Evolutionary conservation across 2,329 filamentous ascomycete genomes (phyloP).

Genomic region (Alternaria viburni): DNA sequence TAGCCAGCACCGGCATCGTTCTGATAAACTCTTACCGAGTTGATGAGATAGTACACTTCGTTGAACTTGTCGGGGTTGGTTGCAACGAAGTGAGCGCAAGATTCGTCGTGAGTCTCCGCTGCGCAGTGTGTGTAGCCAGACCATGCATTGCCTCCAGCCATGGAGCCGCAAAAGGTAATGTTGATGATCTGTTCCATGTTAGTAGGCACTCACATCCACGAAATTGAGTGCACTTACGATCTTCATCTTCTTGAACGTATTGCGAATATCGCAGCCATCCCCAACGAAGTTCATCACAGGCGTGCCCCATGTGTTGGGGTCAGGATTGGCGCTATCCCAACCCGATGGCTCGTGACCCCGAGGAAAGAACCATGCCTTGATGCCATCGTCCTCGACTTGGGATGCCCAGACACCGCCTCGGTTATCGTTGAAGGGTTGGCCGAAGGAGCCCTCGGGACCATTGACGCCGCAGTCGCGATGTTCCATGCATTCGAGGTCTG

Average conservation of each 20-base stretch:
- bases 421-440: slow-evolving; percentile 42
- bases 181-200: slow-evolving; percentile 48
- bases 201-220: background rate
- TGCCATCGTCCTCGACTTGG: slow-evolving; percentile 54
- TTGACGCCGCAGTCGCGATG: slow-evolving; percentile 18
- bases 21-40: slow-evolving; percentile 17
- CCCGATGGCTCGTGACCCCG: slow-evolving; percentile 54
- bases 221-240: slow-evolving; percentile 10
- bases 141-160: slow-evolving; percentile 58
- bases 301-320: slow-evolving; percentile 54
- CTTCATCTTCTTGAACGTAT: slow-evolving; percentile 25
- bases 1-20: background rate
- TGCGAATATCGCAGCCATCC: slow-evolving; percentile 52
- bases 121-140: slow-evolving; percentile 16
- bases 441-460: slow-evolving; percentile 20
- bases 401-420: slow-evolving; percentile 57
- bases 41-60: slow-evolving; percentile 30
- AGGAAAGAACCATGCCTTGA: slow-evolving; percentile 61
- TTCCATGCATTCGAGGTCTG: background rate
- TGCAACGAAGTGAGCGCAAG: slow-evolving; percentile 27
- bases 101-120: slow-evolving; percentile 54
- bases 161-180: slow-evolving; percentile 56
- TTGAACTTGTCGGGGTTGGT: slow-evolving; percentile 24
- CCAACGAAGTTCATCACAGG: slow-evolving; percentile 39
- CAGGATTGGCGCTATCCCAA: slow-evolving; percentile 51